phyloP scores from a whole-genome alignment of 352 stramenopile genomes.

The Phytophthora chlamydospora region DNA sequence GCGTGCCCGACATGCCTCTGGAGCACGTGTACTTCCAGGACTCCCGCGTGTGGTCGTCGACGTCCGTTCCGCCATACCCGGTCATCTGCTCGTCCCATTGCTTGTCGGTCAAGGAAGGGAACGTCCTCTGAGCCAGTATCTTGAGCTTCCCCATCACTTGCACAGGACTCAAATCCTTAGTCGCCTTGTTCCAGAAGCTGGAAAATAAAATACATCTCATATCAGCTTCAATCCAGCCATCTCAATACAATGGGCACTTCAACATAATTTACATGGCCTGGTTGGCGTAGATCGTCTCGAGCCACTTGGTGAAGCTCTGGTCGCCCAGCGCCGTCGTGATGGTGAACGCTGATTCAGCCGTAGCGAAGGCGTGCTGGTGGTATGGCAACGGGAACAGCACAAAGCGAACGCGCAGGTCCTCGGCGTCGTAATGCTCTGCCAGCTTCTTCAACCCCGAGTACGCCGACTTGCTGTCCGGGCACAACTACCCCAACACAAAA shows the following conservation, averaged over 20 bases:
- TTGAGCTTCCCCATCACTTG: slow-evolving; percentile 70
- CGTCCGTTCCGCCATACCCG: slow-evolving; percentile 73
- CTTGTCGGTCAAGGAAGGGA: slow-evolving; percentile 59
- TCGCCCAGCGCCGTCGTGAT: slow-evolving; percentile 68
- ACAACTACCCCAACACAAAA: slow-evolving; percentile 48
- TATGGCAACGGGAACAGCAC: slow-evolving; percentile 83
- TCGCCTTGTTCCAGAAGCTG: slow-evolving; percentile 83
- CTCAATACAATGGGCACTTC: slow-evolving; percentile 1
- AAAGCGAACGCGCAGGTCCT: slow-evolving; percentile 72
- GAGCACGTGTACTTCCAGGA: slow-evolving; percentile 88
- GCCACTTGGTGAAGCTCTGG: slow-evolving; percentile 64
- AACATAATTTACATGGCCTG: slow-evolving; percentile 61
- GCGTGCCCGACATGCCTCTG: slow-evolving; percentile 72
- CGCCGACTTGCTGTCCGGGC: slow-evolving; percentile 72
- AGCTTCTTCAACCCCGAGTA: slow-evolving; percentile 74
- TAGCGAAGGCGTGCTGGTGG: slow-evolving; percentile 76
- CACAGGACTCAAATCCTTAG: slow-evolving; percentile 77
- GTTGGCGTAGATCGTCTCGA: slow-evolving; percentile 81
- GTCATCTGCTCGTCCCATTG: slow-evolving; percentile 81
- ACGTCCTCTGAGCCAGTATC: slow-evolving; percentile 66
- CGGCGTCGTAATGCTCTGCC: slow-evolving; percentile 50
- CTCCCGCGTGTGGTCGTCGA: slow-evolving; percentile 60
- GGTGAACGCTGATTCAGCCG: slow-evolving; percentile 67
- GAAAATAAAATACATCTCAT: neutral
- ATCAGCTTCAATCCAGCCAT: slow-evolving; percentile 3